A percentile compares a stretch with the other conserved stretches of the same genome.
These are phyloP conservation scores for Aspergillus kassunensis DNA, from an alignment of 495 filamentous ascomycete species.

Conservation along the genomic window DNA sequence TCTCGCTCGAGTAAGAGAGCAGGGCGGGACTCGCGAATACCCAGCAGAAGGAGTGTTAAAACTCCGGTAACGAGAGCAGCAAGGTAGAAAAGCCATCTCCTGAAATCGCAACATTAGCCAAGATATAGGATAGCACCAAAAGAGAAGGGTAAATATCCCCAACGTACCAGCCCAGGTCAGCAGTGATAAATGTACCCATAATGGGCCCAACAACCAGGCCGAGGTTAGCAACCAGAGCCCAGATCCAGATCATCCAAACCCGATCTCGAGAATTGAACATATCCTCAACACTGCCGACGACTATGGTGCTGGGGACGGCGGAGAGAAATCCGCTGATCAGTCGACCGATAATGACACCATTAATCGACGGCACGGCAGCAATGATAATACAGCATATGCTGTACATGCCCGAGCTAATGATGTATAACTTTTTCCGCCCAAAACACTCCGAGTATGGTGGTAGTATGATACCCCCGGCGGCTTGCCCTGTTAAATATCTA, in stretches of 20 bases:
- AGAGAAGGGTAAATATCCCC: background rate
- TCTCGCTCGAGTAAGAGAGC: slow-evolving; percentile 36
- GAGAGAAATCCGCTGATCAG: slow-evolving; percentile 45
- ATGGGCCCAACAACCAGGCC: slow-evolving; percentile 45
- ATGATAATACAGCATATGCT: slow-evolving; percentile 41
- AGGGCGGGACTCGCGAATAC: slow-evolving; percentile 43
- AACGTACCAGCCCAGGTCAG: slow-evolving; percentile 31
- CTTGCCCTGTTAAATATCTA: slow-evolving; percentile 50
- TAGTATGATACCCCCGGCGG: slow-evolving; percentile 45
- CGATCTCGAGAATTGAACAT: slow-evolving; percentile 45
- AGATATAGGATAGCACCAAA: background rate
- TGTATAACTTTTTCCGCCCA: slow-evolving; percentile 48
- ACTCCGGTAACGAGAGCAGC: slow-evolving; percentile 38
- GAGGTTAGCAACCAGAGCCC: slow-evolving; percentile 41
- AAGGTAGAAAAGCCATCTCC: slow-evolving; percentile 36
- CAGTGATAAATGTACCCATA: slow-evolving; percentile 38
- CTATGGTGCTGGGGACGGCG: slow-evolving; percentile 48
- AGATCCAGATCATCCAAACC: slow-evolving; percentile 48
- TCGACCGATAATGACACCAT: slow-evolving; percentile 39
- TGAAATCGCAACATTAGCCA: slow-evolving; percentile 5
- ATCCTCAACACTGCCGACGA: slow-evolving; percentile 51
- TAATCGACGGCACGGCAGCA: slow-evolving; percentile 32
- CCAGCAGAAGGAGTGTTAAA: slow-evolving; percentile 28
- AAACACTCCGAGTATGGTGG: slow-evolving; percentile 51
- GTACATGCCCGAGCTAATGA: slow-evolving; percentile 41